Conservation (phyloP, 179 eudicot species). For the Camellia oleifera region DNA sequence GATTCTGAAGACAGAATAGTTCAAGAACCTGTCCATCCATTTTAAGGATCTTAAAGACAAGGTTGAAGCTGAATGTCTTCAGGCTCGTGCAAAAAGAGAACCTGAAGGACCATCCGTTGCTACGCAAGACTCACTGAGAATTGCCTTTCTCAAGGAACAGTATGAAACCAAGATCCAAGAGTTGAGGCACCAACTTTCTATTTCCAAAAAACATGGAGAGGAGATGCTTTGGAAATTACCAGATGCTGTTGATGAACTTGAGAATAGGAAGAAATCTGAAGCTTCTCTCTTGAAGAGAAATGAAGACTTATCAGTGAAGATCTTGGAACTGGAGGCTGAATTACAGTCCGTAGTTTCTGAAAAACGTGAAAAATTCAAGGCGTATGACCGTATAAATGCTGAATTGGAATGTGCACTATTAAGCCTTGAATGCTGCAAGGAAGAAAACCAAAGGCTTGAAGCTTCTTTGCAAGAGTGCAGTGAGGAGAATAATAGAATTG, state of each 20-base stretch:
- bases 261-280: slow-evolving; percentile 71
- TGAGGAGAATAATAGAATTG: slow-evolving; percentile 42
- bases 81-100: slow-evolving; percentile 55
- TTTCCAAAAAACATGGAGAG: slow-evolving; percentile 82
- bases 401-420: slow-evolving; percentile 82
- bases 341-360: slow-evolving; percentile 54
- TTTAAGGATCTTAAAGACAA: slow-evolving; percentile 87
- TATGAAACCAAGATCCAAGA: slow-evolving; percentile 83
- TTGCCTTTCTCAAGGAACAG: slow-evolving; percentile 91
- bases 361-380: slow-evolving; percentile 58
- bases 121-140: slow-evolving; percentile 75
- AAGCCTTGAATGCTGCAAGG: slow-evolving; percentile 91
- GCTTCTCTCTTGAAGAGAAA: slow-evolving; percentile 61
- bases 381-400: slow-evolving; percentile 64
- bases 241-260: slow-evolving; percentile 77
- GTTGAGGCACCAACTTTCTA: slow-evolving; percentile 62
- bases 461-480: slow-evolving; percentile 51
- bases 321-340: slow-evolving; percentile 66
- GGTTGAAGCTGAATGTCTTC: slow-evolving; percentile 61
- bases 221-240: slow-evolving; percentile 90
- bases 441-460: slow-evolving; percentile 76
- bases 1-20: slow-evolving; percentile 78
- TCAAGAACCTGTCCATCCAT: slow-evolving; percentile 82
- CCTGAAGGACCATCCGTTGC: slow-evolving; percentile 48
- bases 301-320: slow-evolving; percentile 61